phyloP scores from a whole-genome alignment of 2,329 filamentous ascomycete genomes.

The Penicillium italicum region DNA sequence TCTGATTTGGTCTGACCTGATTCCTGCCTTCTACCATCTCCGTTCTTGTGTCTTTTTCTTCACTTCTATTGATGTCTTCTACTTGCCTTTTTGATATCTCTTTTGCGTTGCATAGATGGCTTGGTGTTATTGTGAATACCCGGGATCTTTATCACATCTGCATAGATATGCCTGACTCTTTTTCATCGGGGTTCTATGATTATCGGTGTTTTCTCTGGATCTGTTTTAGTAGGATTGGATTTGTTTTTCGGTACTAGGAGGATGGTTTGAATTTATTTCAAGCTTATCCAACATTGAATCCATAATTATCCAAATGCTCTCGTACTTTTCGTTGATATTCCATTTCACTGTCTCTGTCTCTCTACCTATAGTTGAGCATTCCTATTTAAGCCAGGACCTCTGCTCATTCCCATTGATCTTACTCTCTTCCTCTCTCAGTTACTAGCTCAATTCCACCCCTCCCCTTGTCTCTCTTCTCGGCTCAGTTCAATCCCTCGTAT shows the following conservation, averaged over 20 bases:
- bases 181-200: neutral
- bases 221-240: neutral
- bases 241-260: neutral
- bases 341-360: too few species aligned
- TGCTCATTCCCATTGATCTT: too few species aligned
- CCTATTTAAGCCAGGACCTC: too few species aligned
- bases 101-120: slow-evolving; percentile 6
- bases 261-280: neutral
- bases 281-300: neutral
- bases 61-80: slow-evolving; percentile 4
- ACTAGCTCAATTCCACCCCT: too few species aligned
- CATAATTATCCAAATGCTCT: neutral
- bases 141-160: slow-evolving; percentile 3
- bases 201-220: neutral
- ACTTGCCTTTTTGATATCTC: neutral
- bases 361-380: too few species aligned
- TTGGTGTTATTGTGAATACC: slow-evolving; percentile 11
- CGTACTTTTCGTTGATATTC: neutral
- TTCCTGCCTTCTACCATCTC: neutral
- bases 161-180: neutral
- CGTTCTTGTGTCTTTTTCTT: neutral
- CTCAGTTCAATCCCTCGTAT: too few species aligned
- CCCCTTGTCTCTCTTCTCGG: too few species aligned
- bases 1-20: neutral
- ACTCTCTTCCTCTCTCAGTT: too few species aligned